Conservation (phyloP, 345 rosid species). For the Limnanthes douglasii region DNA sequence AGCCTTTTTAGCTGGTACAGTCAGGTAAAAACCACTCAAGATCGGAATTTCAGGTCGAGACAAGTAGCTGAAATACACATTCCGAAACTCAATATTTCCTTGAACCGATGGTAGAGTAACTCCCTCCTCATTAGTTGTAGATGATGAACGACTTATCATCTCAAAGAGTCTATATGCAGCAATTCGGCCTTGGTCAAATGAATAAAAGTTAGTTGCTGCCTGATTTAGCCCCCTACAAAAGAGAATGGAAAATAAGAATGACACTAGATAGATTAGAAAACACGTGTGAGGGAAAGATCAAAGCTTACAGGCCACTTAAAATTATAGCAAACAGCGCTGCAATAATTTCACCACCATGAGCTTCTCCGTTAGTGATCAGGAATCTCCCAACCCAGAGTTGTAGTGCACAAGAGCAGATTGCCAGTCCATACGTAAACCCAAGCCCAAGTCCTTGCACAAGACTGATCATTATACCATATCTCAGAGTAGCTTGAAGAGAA, state of each 20-base stretch:
- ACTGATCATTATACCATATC: constrained; percentile 69
- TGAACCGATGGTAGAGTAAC: constrained; percentile 33
- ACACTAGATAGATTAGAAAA: not conserved
- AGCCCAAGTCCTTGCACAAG: constrained; percentile 91
- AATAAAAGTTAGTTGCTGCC: constrained; percentile 97
- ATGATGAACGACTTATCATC: constrained; percentile 94
- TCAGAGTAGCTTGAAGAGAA: constrained; percentile 69
- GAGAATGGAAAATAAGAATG: constrained; percentile 2
- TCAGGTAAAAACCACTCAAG: constrained; percentile 95
- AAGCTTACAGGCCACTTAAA: constrained; percentile 78
- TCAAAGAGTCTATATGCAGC: constrained; percentile 98
- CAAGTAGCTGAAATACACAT: constrained; percentile 95
- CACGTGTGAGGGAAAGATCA: constrained; percentile 6
- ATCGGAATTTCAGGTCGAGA: constrained; percentile 99
- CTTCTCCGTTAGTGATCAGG: constrained; percentile 27
- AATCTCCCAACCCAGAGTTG: constrained; percentile 80
- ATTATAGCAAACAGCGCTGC: constrained; percentile 70
- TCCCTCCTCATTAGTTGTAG: constrained; percentile 69
- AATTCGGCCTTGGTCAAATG: constrained; percentile 98
- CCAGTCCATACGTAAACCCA: constrained; percentile 85
- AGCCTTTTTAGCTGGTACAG: constrained; percentile 90
- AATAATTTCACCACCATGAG: constrained; percentile 66
- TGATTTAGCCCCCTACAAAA: constrained; percentile 82
- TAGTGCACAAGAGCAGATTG: constrained; percentile 77
- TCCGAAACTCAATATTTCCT: constrained; percentile 96